Evolutionary conservation across 805 yeast species (phyloP), one percentile per base, ranked within the genome.

Genomic region (Lipomyces spencermartinsiae): DNA sequence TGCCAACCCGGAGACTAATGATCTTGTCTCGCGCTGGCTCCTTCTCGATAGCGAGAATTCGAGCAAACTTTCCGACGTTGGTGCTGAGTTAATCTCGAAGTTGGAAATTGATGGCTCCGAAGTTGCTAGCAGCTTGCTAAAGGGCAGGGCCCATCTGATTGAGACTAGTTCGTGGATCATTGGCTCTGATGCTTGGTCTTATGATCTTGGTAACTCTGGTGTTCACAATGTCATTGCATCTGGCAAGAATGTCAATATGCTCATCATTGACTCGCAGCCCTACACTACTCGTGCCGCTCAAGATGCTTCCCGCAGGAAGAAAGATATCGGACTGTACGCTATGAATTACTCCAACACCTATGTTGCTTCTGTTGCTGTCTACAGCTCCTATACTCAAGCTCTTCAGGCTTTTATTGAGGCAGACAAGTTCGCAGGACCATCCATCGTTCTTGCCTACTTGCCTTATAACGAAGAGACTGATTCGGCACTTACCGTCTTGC

Each of bases 161-260:
- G 77, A 83, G 64, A 82, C 82, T 61, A 82, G 90, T 12, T 82
- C 85, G 63, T 94, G 98, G 98, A 83, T 94, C 68, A 83, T 94
- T 65, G 97, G 98, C 39, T 92, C 97, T 22, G 98, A 94, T 78
- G 87, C 95, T 39, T 94, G 98, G 98, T 86, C 97, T 25, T 93
- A 89, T 77, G 98, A 94, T 80, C 82, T 92, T 73, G 98, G 98
- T 56, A 83, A 90, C 70, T 90, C 97, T 5, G 97, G 98, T 77
- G 89, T 94, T 62, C 98, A 94, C 78, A 89, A 89, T 74, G 89
- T 92, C 3, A 81, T 94, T 58, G 80, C 93, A 34, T 87, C 93
- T 0, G 89, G 89, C 58, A 84, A 87, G 77, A 91, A 92, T 76
- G 80, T 94, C 73, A 94, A 94, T 78, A 85, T 94, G 85, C 85